Evolutionary conservation across 495 filamentous ascomycete genomes (phyloP), one percentile per base, ranked within the genome.

Genomic region (Aspergillus egyptiacus): DNA sequence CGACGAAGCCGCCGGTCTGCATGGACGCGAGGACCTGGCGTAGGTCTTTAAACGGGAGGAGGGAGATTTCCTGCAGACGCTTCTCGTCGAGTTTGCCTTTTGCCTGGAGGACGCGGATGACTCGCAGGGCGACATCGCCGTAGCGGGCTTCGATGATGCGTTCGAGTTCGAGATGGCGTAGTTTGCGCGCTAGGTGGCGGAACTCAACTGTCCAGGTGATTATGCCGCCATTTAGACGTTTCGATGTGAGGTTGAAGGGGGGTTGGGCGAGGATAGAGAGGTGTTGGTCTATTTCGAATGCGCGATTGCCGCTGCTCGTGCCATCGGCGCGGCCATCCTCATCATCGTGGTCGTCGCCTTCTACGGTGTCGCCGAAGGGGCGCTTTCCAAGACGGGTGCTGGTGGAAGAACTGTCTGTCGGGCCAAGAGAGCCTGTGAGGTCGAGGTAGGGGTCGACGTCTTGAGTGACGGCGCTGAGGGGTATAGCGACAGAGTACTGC

Each of bases 71-170:
- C 23, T 83, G 78, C 7, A 96, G 68, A 31, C 82, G 80, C 60
- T 93, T 95, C 62, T 99, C 93, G 51, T 96, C 91, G 13, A 96
- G 71, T 64, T 91, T 94, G 18, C 93, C 94, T 57, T 89, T 87
- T 40, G 82, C 81, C 33, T 84, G 79, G 13, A 97, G 78, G 31
- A 97, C 86, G 20, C 86, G 84, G 36, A 87, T 72, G 4, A 97
- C 74, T 4, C 91, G 86, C 3, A 85, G 72, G 3, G 87, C 89
- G 38, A 82, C 72, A 14, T 77, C 73, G n/a, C 86, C 90, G 44
- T 85, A 90, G 6, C 81, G 78, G 11, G 86, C 76, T 37, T 83
- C 77, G 35, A 96, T 81, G 19, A 86, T 82, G 22, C 78, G 78
- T 55, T 95, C 87, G 7, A 97, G 67, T 62, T 96, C 87, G 14